Evolutionary conservation across 2,329 filamentous ascomycete genomes (phyloP).

Genomic region (Hypoxylon sp.): DNA sequence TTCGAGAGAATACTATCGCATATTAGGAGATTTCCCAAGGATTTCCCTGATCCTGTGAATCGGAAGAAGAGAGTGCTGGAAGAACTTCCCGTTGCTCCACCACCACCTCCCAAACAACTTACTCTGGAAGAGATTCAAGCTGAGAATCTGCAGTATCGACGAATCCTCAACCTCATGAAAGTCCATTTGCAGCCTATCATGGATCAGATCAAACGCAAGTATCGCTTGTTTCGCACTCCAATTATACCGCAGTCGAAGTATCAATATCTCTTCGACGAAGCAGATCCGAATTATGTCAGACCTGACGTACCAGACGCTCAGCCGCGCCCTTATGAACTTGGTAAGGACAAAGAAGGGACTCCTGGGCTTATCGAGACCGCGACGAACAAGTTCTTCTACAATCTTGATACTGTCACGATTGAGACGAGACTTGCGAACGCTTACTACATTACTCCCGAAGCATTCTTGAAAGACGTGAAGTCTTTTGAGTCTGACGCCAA

Average conservation of each 20-base stretch:
- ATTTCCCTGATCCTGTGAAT: slow-evolving; percentile 89
- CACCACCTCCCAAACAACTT: slow-evolving; percentile 75
- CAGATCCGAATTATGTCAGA: slow-evolving; percentile 78
- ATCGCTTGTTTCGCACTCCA: slow-evolving; percentile 87
- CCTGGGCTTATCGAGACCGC: slow-evolving; percentile 81
- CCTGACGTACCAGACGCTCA: slow-evolving; percentile 70
- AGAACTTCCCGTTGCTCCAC: slow-evolving; percentile 80
- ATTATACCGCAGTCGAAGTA: slow-evolving; percentile 82
- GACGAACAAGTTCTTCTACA: slow-evolving; percentile 92
- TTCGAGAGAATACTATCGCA: slow-evolving; percentile 82
- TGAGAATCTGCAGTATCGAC: slow-evolving; percentile 85
- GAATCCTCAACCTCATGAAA: slow-evolving; percentile 88
- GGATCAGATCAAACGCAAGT: slow-evolving; percentile 94
- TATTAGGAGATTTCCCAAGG: slow-evolving; percentile 81
- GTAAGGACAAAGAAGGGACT: slow-evolving; percentile 83
- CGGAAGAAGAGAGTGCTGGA: slow-evolving; percentile 90
- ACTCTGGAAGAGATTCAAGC: slow-evolving; percentile 85
- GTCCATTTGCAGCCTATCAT: slow-evolving; percentile 93
- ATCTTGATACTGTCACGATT: slow-evolving; percentile 91
- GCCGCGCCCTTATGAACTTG: slow-evolving; percentile 82
- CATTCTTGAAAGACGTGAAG: slow-evolving; percentile 91
- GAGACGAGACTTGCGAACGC: slow-evolving; percentile 97
- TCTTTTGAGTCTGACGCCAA: slow-evolving; percentile 87
- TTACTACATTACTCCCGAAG: slow-evolving; percentile 91
- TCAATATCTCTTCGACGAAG: slow-evolving; percentile 86